Evolutionary conservation across 1,284 basidiomycete species (phyloP).

Genomic region (Microbotryomycetes sp.): DNA sequence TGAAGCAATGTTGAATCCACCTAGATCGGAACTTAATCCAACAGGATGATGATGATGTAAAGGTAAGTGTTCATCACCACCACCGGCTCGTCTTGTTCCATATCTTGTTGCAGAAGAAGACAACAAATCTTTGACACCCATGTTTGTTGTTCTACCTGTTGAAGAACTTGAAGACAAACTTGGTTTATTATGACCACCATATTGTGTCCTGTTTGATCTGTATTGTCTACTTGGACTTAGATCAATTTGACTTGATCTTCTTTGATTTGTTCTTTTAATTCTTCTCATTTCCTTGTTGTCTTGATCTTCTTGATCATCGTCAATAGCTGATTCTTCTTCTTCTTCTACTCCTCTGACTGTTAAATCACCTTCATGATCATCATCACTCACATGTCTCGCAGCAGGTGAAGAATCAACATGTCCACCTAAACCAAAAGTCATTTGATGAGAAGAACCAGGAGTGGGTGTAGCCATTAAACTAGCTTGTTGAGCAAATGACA

Average conservation of each 20-base stretch:
- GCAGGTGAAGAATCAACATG: slow-evolving; percentile 1
- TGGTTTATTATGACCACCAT: too few relatives aligned
- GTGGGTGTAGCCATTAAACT: slow-evolving; percentile 5
- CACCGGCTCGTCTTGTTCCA: neutral
- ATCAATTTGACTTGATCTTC: neutral
- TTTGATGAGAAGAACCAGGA: neutral
- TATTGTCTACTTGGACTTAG: slow-evolving; percentile 1
- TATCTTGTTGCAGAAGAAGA: neutral
- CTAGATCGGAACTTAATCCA: slow-evolving; percentile 23
- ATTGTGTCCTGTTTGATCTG: neutral
- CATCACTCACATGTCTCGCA: slow-evolving; percentile 19
- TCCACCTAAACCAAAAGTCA: too few relatives aligned
- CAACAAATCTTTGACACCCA: neutral
- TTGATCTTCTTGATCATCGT: neutral
- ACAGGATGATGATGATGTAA: slow-evolving; percentile 23
- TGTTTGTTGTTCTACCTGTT: neutral
- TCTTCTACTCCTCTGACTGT: neutral
- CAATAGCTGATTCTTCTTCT: slow-evolving; percentile 2
- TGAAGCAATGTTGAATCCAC: slow-evolving; percentile 11
- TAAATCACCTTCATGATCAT: slow-evolving; percentile 12
- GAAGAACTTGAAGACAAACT: neutral
- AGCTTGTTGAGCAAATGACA: neutral
- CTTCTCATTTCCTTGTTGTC: neutral
- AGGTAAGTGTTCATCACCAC: neutral
- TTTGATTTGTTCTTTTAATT: neutral